Percentiles rank a stretch among this genome's conserved stretches.
These are phyloP conservation scores for Neonectria coccinea DNA, from an alignment of 2,329 filamentous ascomycete genomes.

Conservation along the genomic window DNA sequence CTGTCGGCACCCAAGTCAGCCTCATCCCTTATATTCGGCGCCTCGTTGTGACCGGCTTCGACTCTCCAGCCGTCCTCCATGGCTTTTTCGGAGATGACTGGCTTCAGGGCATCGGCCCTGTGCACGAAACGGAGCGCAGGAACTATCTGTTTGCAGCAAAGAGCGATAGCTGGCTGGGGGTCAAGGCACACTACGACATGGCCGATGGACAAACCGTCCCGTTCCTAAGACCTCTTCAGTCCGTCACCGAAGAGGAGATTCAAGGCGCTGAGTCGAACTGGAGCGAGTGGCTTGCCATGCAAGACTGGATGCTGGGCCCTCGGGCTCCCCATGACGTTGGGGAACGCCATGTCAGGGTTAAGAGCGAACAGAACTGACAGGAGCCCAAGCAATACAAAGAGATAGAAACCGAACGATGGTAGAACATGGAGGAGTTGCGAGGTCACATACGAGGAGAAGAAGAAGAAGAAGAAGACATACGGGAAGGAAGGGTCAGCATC, in stretches of 20 bases:
- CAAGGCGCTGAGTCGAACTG: slow-evolving; percentile 84
- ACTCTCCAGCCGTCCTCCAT: slow-evolving; percentile 86
- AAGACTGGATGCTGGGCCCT: slow-evolving; percentile 98
- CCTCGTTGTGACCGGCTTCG: slow-evolving; percentile 91
- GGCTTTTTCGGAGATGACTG: slow-evolving; percentile 98
- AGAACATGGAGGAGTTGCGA: not conserved
- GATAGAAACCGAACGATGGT: not conserved
- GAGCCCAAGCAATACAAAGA: not conserved
- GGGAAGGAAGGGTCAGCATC: not conserved
- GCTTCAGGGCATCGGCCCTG: slow-evolving; percentile 79
- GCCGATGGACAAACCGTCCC: slow-evolving; percentile 84
- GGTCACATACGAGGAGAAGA: not conserved
- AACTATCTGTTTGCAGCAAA: slow-evolving; percentile 98
- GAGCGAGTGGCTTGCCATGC: slow-evolving; percentile 97
- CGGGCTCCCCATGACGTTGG: slow-evolving; percentile 66
- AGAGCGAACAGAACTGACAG: slow-evolving; percentile 45
- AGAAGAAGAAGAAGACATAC: not conserved
- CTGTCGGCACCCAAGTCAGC: slow-evolving; percentile 62
- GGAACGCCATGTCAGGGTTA: slow-evolving; percentile 47
- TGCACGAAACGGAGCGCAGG: slow-evolving; percentile 89
- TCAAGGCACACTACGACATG: slow-evolving; percentile 93
- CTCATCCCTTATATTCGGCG: slow-evolving; percentile 91
- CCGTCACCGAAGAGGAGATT: slow-evolving; percentile 82
- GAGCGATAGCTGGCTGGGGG: slow-evolving; percentile 87
- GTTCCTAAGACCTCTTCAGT: slow-evolving; percentile 85